phyloP scores from a whole-genome alignment of 768 basidiomycete species.

The Auriculariales sp. region DNA sequence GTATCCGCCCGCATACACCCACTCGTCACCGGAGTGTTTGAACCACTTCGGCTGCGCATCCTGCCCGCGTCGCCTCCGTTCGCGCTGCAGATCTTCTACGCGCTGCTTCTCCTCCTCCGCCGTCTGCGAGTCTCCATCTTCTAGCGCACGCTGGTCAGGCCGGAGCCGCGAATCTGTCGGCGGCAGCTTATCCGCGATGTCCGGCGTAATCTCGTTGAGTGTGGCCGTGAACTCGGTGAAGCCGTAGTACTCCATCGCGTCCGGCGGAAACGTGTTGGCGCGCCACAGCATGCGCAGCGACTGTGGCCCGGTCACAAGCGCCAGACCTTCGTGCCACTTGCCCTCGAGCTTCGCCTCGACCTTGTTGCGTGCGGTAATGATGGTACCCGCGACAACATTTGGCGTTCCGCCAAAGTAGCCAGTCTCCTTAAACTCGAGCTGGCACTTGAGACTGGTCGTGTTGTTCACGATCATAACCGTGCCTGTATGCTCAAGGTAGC shows the following conservation, averaged over 20 bases:
- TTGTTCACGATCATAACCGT: conserved; percentile 62
- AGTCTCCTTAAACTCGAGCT: conserved; percentile 74
- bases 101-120: conserved; percentile 62
- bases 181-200: conserved; percentile 48
- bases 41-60: conserved; percentile 67
- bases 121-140: conserved; percentile 53
- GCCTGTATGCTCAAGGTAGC: conserved; percentile 78
- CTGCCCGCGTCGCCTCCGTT: conserved; percentile 43
- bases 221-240: conserved; percentile 71
- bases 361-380: conserved; percentile 39
- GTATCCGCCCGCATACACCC: conserved; percentile 67
- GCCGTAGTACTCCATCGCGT: conserved; percentile 61
- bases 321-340: conserved; percentile 77
- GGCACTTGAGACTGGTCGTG: conserved; percentile 38
- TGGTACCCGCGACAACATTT: conserved; percentile 52
- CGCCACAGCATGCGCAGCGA: conserved; percentile 71
- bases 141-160: conserved; percentile 71
- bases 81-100: conserved; percentile 65
- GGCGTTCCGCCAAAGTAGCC: conserved; percentile 65
- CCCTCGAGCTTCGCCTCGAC: conserved; percentile 58
- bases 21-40: conserved; percentile 49
- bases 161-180: conserved; percentile 72
- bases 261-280: conserved; percentile 54
- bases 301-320: conserved; percentile 49
- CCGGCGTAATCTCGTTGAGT: conserved; percentile 63